Evolutionary conservation across 2,329 filamentous ascomycete genomes (phyloP).

Genomic region (Botrytis pseudocinerea): DNA sequence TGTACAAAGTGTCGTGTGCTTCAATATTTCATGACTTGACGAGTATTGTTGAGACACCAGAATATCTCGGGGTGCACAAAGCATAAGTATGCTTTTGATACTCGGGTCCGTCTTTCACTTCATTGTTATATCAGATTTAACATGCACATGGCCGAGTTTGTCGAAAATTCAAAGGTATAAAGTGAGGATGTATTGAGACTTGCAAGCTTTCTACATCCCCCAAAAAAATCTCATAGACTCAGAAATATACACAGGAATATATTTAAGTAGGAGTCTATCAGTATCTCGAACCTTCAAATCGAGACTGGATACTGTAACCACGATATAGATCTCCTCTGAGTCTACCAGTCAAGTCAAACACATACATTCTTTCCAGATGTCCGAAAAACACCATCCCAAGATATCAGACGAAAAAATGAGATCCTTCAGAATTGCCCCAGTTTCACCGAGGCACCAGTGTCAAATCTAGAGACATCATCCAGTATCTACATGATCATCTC

Average conservation of each 20-base stretch:
- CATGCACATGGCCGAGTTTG: not conserved
- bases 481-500: not conserved
- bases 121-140: not conserved
- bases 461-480: not conserved
- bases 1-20: slow-evolving; percentile 4
- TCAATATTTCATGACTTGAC: not conserved
- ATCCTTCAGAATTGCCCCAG: not conserved
- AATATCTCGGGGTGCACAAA: not conserved
- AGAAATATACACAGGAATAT: not conserved
- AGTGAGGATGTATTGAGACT: not conserved
- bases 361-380: not conserved
- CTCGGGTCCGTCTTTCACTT: not conserved
- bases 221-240: not conserved
- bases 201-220: not conserved
- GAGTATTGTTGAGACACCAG: not conserved
- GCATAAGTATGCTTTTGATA: slow-evolving; percentile 4
- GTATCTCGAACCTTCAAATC: not conserved
- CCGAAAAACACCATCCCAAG: not conserved
- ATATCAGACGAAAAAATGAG: not conserved
- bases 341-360: not conserved
- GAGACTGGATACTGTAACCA: not conserved
- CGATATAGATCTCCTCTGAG: not conserved
- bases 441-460: not conserved
- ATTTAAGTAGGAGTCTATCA: not conserved
- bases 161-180: not conserved